Base-by-base conservation (phyloP, 108 stramenopile genomes). In the Chaetoceros tenuissimus region DNA sequence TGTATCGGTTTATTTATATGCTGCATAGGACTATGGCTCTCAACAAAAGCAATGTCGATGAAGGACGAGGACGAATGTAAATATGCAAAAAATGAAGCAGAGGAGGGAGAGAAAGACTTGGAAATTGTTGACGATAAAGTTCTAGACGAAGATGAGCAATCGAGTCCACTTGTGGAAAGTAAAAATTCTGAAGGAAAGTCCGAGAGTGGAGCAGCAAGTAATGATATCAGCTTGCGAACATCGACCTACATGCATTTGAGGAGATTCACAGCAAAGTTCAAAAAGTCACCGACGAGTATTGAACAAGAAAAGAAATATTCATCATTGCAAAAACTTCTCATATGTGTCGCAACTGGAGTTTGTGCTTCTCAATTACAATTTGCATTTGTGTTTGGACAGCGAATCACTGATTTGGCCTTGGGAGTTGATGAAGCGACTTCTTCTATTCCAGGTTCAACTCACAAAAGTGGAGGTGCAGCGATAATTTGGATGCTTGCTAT, bases 401-500 rank as follows among this genome's bases (percentile, higher is more conserved):
- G 55, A 22, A 54, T 64, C 52, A 48, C 53, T n/a, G 54, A 31
- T 17, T n/a, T 48, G 17, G 54, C 63, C 1, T 40, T 40, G 34
- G 34, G 13, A 13, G 13, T 10, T 40, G 34, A 13, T 40, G 34
- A 40, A 40, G 13, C 34, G 13, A 40, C 34, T 10, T 40, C 34
- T 10, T 10, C 5, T 40, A 53, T 51, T 0, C 63, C 63, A 27
- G 63, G 63, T 16, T 55, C 53, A 0, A 55, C 63, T 46, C 63
- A 51, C 5, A n/a, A 53, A 1, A 55, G 46, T 54, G 63, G 63
- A 8, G 43, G 52, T 19, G 46, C 52, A 16, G 53, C 63, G 0
- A 46, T 64, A 3, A 55, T 64, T 51, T 64, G 63, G 63, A 46
- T 64, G 1, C 55, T 64, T 47, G 63, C 54, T 0, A 55, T 64